Base-by-base conservation (phyloP, 2,329 filamentous ascomycete genomes). In the Xylariaceae sp. region DNA sequence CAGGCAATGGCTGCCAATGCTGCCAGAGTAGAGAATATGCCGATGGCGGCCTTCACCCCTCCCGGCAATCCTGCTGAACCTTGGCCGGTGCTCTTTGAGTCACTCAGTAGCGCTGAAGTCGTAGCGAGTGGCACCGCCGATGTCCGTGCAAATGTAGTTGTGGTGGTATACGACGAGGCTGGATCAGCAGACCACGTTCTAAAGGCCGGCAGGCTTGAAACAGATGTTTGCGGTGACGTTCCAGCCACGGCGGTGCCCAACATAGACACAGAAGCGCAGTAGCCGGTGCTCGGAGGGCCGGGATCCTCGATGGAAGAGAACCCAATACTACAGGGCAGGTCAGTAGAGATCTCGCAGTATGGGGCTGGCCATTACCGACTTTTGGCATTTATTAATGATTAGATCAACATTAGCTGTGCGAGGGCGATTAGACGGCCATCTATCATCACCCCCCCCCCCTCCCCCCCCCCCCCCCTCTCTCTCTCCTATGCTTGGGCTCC, bases 321-420 rank as follows among this genome's bases (percentile, higher is more conserved):
- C 3, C 53, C 55, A 36, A 48, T 41, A 38, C 56, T 59, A 41
- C 30, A n/a, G n/a, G 9, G 11, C 13, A 34, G 13, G 36, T 54
- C n/a, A 57, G 38, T 24, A 17, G 36, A 19, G 13, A 13, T 24
- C 16, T 43, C 13, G 7, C 23, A 31, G 13, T 16, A 18, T 14
- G 9, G n/a, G 8, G 28, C 15, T 21, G 3, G 5, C 12, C 21
- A 26, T 28, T 3, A 47, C 65, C 57, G 59, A 76, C 73, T 67
- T 67, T 50, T 69, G 62, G 40, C 73, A 77, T 38, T 60, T 56
- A 49, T 67, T 71, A 57, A 75, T 72, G 41, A 76, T 60, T 51
- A 62, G 60, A 48, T 73, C 68, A 36, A 75, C 67, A 49, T 65
- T 73, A 33, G 72, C 73, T 76, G 36, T 14, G 11, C 11, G 9